A percentile compares a stretch with the other conserved stretches of the same genome.
phyloP scores from a whole-genome alignment of 2,329 filamentous ascomycete species.

The Cordyceps pruinosa region DNA sequence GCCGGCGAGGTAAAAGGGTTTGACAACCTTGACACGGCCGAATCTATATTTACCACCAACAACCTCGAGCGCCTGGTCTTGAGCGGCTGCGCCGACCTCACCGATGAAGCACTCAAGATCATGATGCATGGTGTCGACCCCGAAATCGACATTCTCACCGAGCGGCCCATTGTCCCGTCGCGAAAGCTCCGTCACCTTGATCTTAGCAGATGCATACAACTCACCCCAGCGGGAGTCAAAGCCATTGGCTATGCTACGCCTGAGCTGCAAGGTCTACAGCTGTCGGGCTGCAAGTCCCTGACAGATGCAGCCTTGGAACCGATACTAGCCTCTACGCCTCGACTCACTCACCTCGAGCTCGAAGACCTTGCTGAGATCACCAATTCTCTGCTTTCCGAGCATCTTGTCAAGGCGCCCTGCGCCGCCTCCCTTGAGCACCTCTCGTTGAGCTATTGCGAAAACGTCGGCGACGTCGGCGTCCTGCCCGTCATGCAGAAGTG shows the following conservation, averaged over 20 bases:
- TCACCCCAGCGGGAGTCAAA: slow-evolving; percentile 68
- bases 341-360: slow-evolving; percentile 78
- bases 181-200: slow-evolving; percentile 79
- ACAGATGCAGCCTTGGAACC: slow-evolving; percentile 66
- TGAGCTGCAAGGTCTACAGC: slow-evolving; percentile 71
- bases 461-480: slow-evolving; percentile 75
- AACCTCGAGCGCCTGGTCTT: slow-evolving; percentile 75
- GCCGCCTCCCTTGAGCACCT: slow-evolving; percentile 67
- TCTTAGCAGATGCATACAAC: slow-evolving; percentile 65
- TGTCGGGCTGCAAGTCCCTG: slow-evolving; percentile 69
- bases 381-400: slow-evolving; percentile 63
- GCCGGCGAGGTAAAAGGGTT: slow-evolving; percentile 79
- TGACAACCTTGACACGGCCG: slow-evolving; percentile 63
- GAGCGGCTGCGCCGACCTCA: slow-evolving; percentile 71
- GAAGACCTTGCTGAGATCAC: slow-evolving; percentile 77
- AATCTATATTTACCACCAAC: slow-evolving; percentile 71
- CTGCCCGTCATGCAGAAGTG: slow-evolving; percentile 74
- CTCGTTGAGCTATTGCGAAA: slow-evolving; percentile 85
- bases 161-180: slow-evolving; percentile 66
- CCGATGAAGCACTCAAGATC: slow-evolving; percentile 62
- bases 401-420: slow-evolving; percentile 71
- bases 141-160: slow-evolving; percentile 74
- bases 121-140: slow-evolving; percentile 72
- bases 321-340: slow-evolving; percentile 67
- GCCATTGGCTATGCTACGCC: slow-evolving; percentile 69